A percentile compares a stretch with the other conserved stretches of the same genome.
These are phyloP conservation scores for Saccharomycopsis malanga DNA, from an alignment of 805 yeast species.

Conservation along the genomic window DNA sequence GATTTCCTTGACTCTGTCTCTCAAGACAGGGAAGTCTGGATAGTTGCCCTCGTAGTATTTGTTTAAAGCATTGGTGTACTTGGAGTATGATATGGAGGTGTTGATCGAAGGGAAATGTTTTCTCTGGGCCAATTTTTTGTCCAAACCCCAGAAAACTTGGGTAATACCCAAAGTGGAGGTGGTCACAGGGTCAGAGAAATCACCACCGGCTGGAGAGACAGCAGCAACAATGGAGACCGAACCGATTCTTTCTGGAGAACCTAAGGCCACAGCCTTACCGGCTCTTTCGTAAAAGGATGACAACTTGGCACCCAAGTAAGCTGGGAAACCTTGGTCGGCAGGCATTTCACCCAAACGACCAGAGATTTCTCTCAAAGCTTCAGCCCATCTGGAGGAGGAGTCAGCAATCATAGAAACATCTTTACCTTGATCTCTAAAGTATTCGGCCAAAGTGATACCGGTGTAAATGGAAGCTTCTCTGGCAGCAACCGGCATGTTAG, in stretches of 20 bases:
- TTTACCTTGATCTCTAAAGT: conserved; percentile 99
- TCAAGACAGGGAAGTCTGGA: conserved; percentile 85
- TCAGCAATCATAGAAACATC: conserved; percentile 99
- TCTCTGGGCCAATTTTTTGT: conserved; percentile 98
- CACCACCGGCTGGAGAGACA: conserved; percentile 99
- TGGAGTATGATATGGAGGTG: conserved; percentile 93
- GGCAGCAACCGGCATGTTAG: conserved; percentile 99
- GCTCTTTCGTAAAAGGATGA: conserved; percentile 99
- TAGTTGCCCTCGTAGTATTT: conserved; percentile 79
- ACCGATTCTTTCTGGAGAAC: conserved; percentile 94
- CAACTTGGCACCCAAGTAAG: conserved; percentile 95
- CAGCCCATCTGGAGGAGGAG: conserved; percentile 99
- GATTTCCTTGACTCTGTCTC: conserved; percentile 91
- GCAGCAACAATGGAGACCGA: conserved; percentile 99
- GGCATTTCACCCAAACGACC: conserved; percentile 99
- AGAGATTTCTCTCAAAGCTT: conserved; percentile 98
- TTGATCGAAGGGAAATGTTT: conserved; percentile 99
- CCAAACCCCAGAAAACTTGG: conserved; percentile 99
- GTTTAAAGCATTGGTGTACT: conserved; percentile 82
- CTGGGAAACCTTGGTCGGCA: conserved; percentile 99
- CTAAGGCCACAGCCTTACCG: conserved; percentile 90
- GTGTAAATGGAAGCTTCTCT: conserved; percentile 99
- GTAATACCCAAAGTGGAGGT: conserved; percentile 98
- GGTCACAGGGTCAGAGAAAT: conserved; percentile 99
- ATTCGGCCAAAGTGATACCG: conserved; percentile 97